Percentiles rank a stretch among this genome's conserved stretches.
These are phyloP conservation scores for Pythium folliculosum DNA, from an alignment of 352 stramenopile genomes.

Conservation along the genomic window DNA sequence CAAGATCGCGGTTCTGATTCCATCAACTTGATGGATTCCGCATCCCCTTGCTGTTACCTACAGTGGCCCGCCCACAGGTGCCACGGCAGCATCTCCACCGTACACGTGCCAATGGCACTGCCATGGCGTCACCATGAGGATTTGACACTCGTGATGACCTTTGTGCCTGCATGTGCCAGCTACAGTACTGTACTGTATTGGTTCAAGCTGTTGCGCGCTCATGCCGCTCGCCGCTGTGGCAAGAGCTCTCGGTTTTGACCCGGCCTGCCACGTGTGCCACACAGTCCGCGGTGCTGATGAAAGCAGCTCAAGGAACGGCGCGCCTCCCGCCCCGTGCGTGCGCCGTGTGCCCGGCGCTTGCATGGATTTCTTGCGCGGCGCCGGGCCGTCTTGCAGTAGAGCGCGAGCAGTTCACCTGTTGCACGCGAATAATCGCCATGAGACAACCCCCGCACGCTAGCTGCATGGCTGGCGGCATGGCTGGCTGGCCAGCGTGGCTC, in stretches of 20 bases:
- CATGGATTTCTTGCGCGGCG: neutral
- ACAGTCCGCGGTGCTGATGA: neutral
- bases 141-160: no score
- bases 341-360: neutral
- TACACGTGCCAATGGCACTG: no score
- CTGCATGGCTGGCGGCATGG: neutral
- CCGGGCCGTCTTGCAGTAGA: neutral
- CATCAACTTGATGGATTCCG: no score
- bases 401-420: neutral
- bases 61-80: no score
- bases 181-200: no score
- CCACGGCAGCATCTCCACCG: no score
- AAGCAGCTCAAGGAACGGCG: neutral
- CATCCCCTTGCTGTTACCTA: no score
- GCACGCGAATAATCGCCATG: neutral
- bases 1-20: no score
- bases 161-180: no score
- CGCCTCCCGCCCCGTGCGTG: neutral
- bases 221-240: no score
- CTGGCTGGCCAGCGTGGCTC: neutral
- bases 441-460: neutral
- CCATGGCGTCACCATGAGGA: no score
- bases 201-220: no score
- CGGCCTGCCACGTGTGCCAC: neutral
- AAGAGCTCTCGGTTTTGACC: neutral